A percentile compares a stretch with the other conserved stretches of the same genome.
Conservation (phyloP, 495 filamentous ascomycete species). For the Neurospora pannonica region DNA sequence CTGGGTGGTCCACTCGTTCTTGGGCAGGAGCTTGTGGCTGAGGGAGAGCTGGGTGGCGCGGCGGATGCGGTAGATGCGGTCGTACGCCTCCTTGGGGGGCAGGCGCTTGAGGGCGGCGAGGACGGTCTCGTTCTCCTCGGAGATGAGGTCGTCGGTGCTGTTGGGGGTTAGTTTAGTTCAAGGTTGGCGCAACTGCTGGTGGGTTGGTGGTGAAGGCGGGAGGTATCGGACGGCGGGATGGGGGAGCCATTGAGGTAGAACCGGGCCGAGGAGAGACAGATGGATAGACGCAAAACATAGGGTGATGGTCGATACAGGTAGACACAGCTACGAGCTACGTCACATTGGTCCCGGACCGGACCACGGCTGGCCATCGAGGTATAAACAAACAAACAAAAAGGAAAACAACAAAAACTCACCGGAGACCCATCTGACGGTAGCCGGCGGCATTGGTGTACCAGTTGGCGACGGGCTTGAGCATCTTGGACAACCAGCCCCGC, state of each 20-base stretch:
- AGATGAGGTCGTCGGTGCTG: conserved; percentile 88
- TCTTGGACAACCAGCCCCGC: conserved; percentile 72
- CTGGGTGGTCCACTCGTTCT: conserved; percentile 61
- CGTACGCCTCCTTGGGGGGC: conserved; percentile 80
- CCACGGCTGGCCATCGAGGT: neutral
- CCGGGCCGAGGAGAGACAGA: neutral
- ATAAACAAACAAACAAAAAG: neutral
- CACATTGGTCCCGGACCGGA: neutral
- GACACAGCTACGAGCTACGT: neutral
- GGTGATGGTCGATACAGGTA: neutral
- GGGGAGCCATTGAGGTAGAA: neutral
- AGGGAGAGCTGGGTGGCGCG: conserved; percentile 78
- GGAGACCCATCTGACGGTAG: conserved; percentile 87
- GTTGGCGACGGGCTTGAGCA: conserved; percentile 67
- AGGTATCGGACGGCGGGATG: too few species aligned
- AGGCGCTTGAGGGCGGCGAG: conserved; percentile 84
- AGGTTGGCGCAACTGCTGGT: too few species aligned
- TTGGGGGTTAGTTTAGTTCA: neutral
- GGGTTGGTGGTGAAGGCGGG: too few species aligned
- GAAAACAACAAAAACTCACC: conserved; percentile 42
- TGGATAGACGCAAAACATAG: neutral
- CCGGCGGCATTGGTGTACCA: conserved; percentile 83
- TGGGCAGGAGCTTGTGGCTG: conserved; percentile 72
- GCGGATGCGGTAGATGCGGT: conserved; percentile 93
- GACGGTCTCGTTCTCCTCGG: conserved; percentile 79